Conservation (phyloP, 2,329 filamentous ascomycete species). For the Atkinsonella texensis region DNA sequence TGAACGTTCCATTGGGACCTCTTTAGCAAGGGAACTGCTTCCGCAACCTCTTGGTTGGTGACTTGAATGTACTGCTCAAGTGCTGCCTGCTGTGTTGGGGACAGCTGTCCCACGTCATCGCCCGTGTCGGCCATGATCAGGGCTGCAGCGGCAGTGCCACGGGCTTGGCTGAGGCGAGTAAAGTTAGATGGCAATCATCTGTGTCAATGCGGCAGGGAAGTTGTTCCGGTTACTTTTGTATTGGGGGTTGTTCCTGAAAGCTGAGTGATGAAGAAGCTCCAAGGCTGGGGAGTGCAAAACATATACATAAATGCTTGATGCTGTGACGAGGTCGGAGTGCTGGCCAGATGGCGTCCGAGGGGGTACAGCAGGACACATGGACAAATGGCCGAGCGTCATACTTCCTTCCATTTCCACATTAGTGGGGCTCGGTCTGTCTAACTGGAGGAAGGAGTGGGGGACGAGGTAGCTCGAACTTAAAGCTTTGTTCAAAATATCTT, state of each 20-base stretch:
- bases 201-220: neutral
- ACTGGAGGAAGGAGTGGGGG: no score
- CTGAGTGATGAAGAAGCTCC: neutral
- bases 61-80: conserved; percentile 82
- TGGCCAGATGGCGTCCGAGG: no score
- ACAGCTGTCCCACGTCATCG: conserved; percentile 55
- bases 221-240: neutral
- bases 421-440: no score
- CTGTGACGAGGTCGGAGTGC: no score
- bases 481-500: no score
- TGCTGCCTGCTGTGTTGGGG: conserved; percentile 65
- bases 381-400: no score
- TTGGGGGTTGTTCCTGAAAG: neutral
- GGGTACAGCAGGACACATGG: no score
- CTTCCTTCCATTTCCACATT: no score
- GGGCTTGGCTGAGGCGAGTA: neutral
- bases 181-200: neutral
- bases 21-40: conserved; percentile 67
- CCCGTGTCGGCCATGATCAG: conserved; percentile 21
- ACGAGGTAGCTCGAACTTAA: no score
- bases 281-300: no score
- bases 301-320: no score
- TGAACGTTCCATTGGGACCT: conserved; percentile 95
- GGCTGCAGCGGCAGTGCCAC: neutral
- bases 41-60: conserved; percentile 67